Conservation (phyloP, 108 stramenopile genomes). For the Bacterosira constricta region DNA sequence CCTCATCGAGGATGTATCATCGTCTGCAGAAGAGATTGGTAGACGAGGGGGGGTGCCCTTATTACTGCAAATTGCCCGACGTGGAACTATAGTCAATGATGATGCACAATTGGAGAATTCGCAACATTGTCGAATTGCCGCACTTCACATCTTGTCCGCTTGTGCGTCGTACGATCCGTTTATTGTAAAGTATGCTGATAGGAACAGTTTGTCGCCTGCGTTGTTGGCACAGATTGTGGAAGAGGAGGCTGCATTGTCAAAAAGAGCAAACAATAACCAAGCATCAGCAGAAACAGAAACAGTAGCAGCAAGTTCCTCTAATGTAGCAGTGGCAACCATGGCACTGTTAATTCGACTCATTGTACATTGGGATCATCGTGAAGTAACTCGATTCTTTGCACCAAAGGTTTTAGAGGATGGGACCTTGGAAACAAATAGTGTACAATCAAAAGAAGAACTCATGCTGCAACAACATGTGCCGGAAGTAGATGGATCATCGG, state of each 20-base stretch:
- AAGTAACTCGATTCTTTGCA: conserved; percentile 29
- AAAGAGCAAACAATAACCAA: background rate
- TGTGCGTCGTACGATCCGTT: conserved; percentile 48
- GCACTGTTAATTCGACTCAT: conserved; percentile 70
- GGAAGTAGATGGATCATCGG: conserved; percentile 41
- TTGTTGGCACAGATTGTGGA: conserved; percentile 38
- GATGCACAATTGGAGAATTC: background rate
- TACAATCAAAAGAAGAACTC: background rate
- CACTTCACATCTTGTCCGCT: conserved; percentile 45
- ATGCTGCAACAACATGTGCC: conserved; percentile 9
- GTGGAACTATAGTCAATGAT: conserved; percentile 6
- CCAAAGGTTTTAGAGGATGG: conserved; percentile 48
- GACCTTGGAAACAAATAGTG: conserved; percentile 14
- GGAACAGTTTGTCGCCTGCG: conserved; percentile 23
- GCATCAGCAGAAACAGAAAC: background rate
- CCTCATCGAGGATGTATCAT: conserved; percentile 57
- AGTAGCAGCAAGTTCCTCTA: conserved; percentile 25
- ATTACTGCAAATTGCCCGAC: conserved; percentile 45
- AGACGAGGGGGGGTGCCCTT: conserved; percentile 60
- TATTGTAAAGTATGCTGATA: conserved; percentile 26
- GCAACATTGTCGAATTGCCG: conserved; percentile 29
- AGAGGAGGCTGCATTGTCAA: conserved; percentile 48
- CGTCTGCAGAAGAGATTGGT: conserved; percentile 75
- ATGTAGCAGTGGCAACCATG: conserved; percentile 56
- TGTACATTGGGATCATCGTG: conserved; percentile 72